Base-by-base conservation (phyloP, 1,139 yeast species). In the Candida albicans region DNA sequence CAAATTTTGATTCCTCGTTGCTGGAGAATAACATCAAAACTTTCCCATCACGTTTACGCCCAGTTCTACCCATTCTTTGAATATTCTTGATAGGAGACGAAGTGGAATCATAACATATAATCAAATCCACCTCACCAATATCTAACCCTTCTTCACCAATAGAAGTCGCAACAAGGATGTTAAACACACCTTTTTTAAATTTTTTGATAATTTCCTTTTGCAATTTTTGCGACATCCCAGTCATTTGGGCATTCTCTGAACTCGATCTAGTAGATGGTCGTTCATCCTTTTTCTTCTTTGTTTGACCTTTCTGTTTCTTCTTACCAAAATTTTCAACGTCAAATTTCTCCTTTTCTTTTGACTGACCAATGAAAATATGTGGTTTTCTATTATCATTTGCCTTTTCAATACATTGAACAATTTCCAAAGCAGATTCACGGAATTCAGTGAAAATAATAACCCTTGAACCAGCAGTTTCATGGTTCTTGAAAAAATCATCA, bases 141-240 rank as follows among this genome's bases (percentile, higher is more conserved):
- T 95, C 99, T 49, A 95, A 74, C 41, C 99, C 99, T 71, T 95
- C 99, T 62, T 95, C 99, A 37, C 98, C 99, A 59, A 95, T 93
- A 0, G 97, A 90, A 0, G 99, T 95, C 6, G 98, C 97, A 2
- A 95, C 96, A 26, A 95, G 68, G 7, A 88, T 82, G 58, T 93
- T 95, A 56, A 79, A 79, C 1, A 64, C 69, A 6, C 96, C 96
- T 1, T 64, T 54, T 53, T 85, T 87, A 64, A 95, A 93, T 48
- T 82, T 75, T 31, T 75, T 75, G 36, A 95, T 85, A 9, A 88
- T 76, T 47, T 84, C 83, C 54, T 85, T 84, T 54, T 86, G 95
- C 32, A 77, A 68, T 49, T 81, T 82, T 57, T 86, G 95, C 41
- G 75, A 81, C 93, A 86, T 85, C 10, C 85, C 85, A 31, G 67